Evolutionary conservation across 139 green algal genomes (phyloP), one percentile per base, ranked within the genome.

Genomic region (Volvox africanus): DNA sequence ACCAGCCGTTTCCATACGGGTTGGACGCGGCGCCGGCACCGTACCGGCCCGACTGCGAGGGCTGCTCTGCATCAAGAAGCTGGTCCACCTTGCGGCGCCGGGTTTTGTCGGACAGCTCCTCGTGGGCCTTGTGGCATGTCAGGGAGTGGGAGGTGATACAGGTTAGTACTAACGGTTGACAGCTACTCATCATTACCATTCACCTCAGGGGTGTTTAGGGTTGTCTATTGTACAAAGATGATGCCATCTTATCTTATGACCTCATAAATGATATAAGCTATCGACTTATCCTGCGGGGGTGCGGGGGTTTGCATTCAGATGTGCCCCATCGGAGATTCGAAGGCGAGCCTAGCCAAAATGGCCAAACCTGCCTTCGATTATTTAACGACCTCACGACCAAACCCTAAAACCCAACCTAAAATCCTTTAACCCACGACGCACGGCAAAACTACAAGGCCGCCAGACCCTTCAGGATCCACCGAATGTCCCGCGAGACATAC

Each of bases 71-170:
- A 0, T 94, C 93, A 30, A 95, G 84, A 71, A 93, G 84, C 88
- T 94, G 92, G 68, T 94, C 92, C 79, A 97, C 87, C 91, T 93
- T 92, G n/a, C 89, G 85, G 2, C 95, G 94, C 30, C 82, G 79
- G 28, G 80, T 5, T 36, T 79, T 76, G 78, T 97, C 93, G 2
- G 76, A 89, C 24, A 97, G 92, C 78, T 96, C 92, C 33, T 94
- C 89, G 37, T 96, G 80, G 2, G 95, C 95, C 65, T 73, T 24
- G 16, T 73, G 5, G 5, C 65, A 73, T 73, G 65, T 16, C 65
- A 16, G 65, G 65, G 65, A 28, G 6, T 11, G 24, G 65, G 21
- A 73, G 24, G 65, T 24, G 24, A 28, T 73, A 73, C 11, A 28
- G 65, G 65, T 73, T 17, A 69, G 62, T 69, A n/a, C n/a, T n/a